Evolutionary conservation across 2,329 filamentous ascomycete genomes (phyloP).

Genomic region (Dothideomycetes sp.): DNA sequence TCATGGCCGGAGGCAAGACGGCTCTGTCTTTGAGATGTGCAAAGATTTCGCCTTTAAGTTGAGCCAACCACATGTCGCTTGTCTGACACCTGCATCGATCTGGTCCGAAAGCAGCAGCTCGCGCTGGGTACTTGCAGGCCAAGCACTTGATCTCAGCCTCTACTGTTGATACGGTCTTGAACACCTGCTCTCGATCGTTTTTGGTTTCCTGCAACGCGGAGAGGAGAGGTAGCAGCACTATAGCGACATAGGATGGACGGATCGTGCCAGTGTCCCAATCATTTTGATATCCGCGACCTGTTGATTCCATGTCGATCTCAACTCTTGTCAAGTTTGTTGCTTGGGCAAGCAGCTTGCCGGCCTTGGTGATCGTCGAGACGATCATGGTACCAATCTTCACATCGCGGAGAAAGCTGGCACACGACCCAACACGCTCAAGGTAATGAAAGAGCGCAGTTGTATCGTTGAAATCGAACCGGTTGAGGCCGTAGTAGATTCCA

Average conservation of each 20-base stretch:
- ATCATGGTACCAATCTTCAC: background rate
- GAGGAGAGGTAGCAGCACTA: too few species aligned
- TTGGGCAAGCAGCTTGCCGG: background rate
- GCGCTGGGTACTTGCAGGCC: too few species aligned
- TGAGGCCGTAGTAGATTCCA: background rate
- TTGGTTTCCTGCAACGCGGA: background rate
- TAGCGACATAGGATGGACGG: background rate
- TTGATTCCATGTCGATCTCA: too few species aligned
- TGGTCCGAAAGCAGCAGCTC: too few species aligned
- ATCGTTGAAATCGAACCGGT: background rate
- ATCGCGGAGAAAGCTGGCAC: background rate
- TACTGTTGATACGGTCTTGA: background rate
- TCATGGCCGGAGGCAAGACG: background rate
- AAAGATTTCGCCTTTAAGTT: too few species aligned
- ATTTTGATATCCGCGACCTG: too few species aligned
- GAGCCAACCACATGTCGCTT: too few species aligned
- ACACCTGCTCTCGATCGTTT: background rate
- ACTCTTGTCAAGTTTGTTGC: too few species aligned
- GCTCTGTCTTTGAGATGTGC: too few species aligned
- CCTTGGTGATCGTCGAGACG: background rate
- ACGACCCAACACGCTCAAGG: background rate
- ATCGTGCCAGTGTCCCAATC: background rate
- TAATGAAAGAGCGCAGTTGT: background rate
- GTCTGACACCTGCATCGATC: too few species aligned
- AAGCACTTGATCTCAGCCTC: background rate